These are phyloP conservation scores for Domatiomyces catenatus DNA, from an alignment of 2,329 filamentous ascomycete species.

Conservation along the genomic window DNA sequence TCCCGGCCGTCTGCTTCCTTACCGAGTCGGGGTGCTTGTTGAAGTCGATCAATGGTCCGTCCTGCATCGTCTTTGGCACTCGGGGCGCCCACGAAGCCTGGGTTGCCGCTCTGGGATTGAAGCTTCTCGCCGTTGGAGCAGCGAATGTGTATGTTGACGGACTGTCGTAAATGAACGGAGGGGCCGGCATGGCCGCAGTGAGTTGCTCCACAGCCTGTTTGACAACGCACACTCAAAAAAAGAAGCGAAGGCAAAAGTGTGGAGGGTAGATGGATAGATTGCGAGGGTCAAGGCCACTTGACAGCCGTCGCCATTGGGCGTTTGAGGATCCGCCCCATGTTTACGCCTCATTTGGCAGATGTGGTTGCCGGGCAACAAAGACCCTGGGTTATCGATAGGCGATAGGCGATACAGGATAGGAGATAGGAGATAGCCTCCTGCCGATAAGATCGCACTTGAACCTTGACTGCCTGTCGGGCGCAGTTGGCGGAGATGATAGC, in stretches of 20 bases:
- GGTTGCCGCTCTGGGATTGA: conserved; percentile 76
- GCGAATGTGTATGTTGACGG: conserved; percentile 39
- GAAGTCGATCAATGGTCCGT: conserved; percentile 66
- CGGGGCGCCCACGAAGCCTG: conserved; percentile 59
- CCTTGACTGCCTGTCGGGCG: background rate
- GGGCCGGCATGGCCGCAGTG: background rate
- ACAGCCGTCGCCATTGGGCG: background rate
- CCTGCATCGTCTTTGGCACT: conserved; percentile 40
- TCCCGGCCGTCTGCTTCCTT: too few relatives aligned
- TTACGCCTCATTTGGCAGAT: background rate
- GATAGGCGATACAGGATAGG: background rate
- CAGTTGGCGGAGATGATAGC: background rate
- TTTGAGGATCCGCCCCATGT: background rate
- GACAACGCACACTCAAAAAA: background rate
- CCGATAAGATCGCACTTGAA: too few relatives aligned
- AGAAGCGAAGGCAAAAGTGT: background rate
- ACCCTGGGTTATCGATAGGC: background rate
- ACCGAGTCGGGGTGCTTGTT: conserved; percentile 71
- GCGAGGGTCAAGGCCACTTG: background rate
- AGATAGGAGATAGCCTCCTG: background rate
- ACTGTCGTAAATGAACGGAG: conserved; percentile 61
- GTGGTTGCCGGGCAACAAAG: background rate
- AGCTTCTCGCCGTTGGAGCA: conserved; percentile 38
- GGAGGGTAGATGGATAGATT: background rate
- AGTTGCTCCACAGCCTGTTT: background rate